phyloP scores from a whole-genome alignment of 2,329 filamentous ascomycete genomes.

The Apiospora aurea region DNA sequence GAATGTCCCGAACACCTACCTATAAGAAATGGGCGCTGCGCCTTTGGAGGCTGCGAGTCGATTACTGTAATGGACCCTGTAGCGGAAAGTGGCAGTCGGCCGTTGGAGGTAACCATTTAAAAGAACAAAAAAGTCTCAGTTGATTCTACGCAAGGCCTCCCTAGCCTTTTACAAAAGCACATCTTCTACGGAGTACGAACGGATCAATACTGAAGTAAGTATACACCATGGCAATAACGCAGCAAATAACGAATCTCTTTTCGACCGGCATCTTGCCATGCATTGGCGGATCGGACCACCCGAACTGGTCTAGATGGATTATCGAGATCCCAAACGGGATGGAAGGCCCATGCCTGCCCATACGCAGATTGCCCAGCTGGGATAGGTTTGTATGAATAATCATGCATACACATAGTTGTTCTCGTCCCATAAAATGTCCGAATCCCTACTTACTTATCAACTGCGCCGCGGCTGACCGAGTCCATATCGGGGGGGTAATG shows the following conservation, averaged over 20 bases:
- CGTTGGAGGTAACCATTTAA: too few relatives aligned
- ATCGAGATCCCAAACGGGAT: background rate
- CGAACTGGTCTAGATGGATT: background rate
- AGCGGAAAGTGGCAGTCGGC: background rate
- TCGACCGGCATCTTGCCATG: background rate
- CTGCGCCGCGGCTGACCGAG: background rate
- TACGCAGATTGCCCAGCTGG: background rate
- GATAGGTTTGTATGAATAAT: background rate
- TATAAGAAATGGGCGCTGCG: background rate
- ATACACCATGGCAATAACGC: too few relatives aligned
- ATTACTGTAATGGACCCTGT: background rate
- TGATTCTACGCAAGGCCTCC: too few relatives aligned
- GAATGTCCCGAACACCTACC: background rate
- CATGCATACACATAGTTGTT: constrained; percentile 3
- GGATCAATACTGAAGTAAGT: too few relatives aligned
- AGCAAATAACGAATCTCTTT: background rate
- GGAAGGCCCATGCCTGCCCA: background rate
- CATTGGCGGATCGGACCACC: background rate
- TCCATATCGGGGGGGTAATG: background rate
- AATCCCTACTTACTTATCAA: background rate
- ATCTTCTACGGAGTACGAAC: too few relatives aligned
- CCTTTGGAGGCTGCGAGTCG: background rate
- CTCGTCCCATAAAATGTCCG: background rate
- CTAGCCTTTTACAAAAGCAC: too few relatives aligned
- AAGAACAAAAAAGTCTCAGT: background rate